Percentiles rank a stretch among this genome's conserved stretches.
Conservation (phyloP, 2,329 filamentous ascomycete species). For the Exophiala spinifera region DNA sequence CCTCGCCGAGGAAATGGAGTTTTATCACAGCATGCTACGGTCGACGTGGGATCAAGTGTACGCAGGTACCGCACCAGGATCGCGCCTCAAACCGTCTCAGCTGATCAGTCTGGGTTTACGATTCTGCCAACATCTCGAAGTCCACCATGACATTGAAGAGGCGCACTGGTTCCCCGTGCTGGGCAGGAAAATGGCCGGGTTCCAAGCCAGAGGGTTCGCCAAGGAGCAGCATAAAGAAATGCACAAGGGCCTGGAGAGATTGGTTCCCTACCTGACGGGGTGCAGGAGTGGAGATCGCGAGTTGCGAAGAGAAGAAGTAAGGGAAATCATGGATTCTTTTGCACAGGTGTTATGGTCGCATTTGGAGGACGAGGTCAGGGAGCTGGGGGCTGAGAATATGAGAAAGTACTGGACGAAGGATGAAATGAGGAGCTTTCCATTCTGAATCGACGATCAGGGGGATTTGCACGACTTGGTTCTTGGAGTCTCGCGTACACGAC, state of each 20-base stretch:
- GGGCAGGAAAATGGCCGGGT: slow-evolving; percentile 74
- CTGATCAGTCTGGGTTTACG: slow-evolving; percentile 52
- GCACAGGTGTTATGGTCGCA: slow-evolving; percentile 76
- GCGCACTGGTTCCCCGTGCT: slow-evolving; percentile 74
- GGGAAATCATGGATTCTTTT: slow-evolving; percentile 71
- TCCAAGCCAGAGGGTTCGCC: slow-evolving; percentile 61
- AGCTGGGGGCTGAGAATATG: slow-evolving; percentile 83
- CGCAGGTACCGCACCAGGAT: slow-evolving; percentile 61
- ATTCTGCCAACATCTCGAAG: slow-evolving; percentile 65
- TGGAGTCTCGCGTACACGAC: no score
- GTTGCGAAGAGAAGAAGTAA: slow-evolving; percentile 56
- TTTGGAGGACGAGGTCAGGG: slow-evolving; percentile 77
- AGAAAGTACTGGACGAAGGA: slow-evolving; percentile 72
- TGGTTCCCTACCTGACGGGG: slow-evolving; percentile 63
- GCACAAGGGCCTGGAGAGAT: slow-evolving; percentile 67
- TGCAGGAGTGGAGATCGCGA: slow-evolving; percentile 63
- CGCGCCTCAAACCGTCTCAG: not conserved
- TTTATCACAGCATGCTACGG: slow-evolving; percentile 72
- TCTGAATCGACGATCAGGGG: not conserved
- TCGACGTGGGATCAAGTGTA: slow-evolving; percentile 69
- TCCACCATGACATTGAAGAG: slow-evolving; percentile 82
- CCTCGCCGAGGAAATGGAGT: slow-evolving; percentile 39
- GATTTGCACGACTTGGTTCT: no score
- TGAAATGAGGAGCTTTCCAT: slow-evolving; percentile 54
- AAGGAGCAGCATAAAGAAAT: slow-evolving; percentile 74